Evolutionary conservation across 1,284 basidiomycete genomes (phyloP), one percentile per base, ranked within the genome.

Genomic region (Irpex sp.): DNA sequence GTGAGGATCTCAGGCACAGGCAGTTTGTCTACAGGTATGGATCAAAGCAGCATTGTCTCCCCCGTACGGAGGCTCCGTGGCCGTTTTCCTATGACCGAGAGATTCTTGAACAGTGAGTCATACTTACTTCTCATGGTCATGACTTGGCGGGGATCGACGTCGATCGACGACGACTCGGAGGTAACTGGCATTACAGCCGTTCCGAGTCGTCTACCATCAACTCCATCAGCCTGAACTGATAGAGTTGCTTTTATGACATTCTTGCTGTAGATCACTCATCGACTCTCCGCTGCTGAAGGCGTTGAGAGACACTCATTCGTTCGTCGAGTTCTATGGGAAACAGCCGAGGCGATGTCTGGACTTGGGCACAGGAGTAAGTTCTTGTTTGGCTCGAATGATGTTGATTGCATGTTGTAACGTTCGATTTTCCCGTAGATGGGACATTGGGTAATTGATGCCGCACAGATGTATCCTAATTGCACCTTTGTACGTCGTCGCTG

Each of bases 401-500:
- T 33, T 6, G 31, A 33, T 33, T 33, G 5, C 6, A 33, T 6
- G 6, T 33, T 1, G 31, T 33, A 33, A 33, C 31, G 31, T 33
- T 33, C 31, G 31, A 33, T 33, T 26, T 21, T 17, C 8, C 15
- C 47, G 26, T 67, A 89, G 87, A 81, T 81, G 26, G 88, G 88
- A 9, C 80, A 80, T 36, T 90, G 88, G 88, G 75, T 88, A 19
- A 74, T 90, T 60, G 84, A 88, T 67, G 86, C 88, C 26, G 86
- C 88, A n/a, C 86, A 83, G 67, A 78, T 83, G 69, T 89, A 87
- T 86, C 79, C 82, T n/a, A 69, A 81, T 19, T 84, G 83, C 65
- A 76, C 84, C 63, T 85, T 90, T 65, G 87, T 88, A 70, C 59
- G 86, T 77, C 37, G 15, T 9, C 33, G 56, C 31, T 47, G 35